Base-by-base conservation (phyloP, 495 filamentous ascomycete species). In the Pseudomonodictys pantanalensis region DNA sequence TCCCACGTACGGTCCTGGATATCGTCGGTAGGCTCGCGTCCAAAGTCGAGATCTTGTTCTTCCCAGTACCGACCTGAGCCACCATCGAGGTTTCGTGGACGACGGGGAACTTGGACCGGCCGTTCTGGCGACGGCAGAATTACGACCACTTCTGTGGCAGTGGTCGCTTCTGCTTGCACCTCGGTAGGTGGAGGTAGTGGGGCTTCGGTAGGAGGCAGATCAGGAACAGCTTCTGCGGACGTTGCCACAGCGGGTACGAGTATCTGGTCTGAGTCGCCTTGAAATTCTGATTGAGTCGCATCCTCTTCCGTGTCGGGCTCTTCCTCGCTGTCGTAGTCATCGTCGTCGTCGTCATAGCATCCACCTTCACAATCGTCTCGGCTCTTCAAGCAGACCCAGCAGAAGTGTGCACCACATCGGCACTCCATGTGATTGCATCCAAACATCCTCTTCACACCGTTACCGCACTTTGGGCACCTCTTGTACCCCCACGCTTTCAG, bases 351-450 rank as follows among this genome's bases (percentile, higher is more conserved):
- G 2, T 53, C 55, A 32, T 64, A 69, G 26, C 51, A 58, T 1
- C 46, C 58, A 6, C 59, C 52, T 35, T 56, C 51, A 28, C 48
- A 58, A 23, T 57, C 62, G 15, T 56, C 42, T 17, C 25, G 66
- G 4, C 38, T 17, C 22, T 35, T 41, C 45, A 49, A 50, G 45
- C 71, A 73, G 17, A 62, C 56, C 60, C 68, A 73, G 50, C 71
- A 73, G 56, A 58, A 73, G 25, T 73, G 67, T 8, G 67, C 71
- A 23, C 71, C 71, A 39, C 71, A 73, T 10, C 58, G 52, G 42
- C 69, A 71, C 32, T 67, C 48, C 52, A 72, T 72, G 41, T 72
- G 70, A 33, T 51, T 55, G 51, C 70, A 72, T 15, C 70, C 70
- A 18, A 53, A 69, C 70, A 72, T 72, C 48, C 67, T 62, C 58